Evolutionary conservation across 2,329 filamentous ascomycete genomes (phyloP).

Genomic region (Fusarium sp.): DNA sequence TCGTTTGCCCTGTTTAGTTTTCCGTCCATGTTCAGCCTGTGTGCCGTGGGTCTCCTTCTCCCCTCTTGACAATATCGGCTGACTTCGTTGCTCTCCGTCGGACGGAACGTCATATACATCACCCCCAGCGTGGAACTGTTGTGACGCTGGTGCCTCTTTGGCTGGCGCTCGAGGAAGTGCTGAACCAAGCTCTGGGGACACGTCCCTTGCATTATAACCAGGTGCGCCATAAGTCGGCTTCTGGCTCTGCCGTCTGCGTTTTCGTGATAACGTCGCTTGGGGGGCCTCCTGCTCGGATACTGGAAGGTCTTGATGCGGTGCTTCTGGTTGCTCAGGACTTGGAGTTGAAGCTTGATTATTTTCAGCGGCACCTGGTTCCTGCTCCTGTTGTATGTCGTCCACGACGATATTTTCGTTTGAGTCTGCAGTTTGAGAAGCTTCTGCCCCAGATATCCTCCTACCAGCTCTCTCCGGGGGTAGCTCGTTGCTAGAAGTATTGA

Average conservation of each 20-base stretch:
- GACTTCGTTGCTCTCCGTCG: neutral
- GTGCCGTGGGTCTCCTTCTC: neutral
- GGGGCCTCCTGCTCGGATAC: neutral
- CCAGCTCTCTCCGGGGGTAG: neutral
- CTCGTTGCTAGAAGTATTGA: neutral
- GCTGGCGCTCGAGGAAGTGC: neutral
- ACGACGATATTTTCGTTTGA: neutral
- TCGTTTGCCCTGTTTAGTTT: neutral
- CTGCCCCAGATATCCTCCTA: neutral
- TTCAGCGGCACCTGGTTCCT: neutral
- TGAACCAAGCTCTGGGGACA: conserved; percentile 27
- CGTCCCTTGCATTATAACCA: neutral
- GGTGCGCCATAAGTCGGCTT: conserved; percentile 13
- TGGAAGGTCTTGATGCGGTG: neutral
- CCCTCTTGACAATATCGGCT: neutral
- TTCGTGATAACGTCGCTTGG: neutral
- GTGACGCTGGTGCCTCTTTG: neutral
- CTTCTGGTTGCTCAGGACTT: neutral
- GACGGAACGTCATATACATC: neutral
- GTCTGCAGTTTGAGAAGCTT: neutral
- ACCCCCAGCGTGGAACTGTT: neutral
- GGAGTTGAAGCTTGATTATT: neutral
- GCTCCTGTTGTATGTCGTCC: neutral
- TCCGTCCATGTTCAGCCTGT: neutral
- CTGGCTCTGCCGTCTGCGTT: conserved; percentile 13